Conservation (phyloP, 305 asterid species). For the Stenogyne calaminthoides region DNA sequence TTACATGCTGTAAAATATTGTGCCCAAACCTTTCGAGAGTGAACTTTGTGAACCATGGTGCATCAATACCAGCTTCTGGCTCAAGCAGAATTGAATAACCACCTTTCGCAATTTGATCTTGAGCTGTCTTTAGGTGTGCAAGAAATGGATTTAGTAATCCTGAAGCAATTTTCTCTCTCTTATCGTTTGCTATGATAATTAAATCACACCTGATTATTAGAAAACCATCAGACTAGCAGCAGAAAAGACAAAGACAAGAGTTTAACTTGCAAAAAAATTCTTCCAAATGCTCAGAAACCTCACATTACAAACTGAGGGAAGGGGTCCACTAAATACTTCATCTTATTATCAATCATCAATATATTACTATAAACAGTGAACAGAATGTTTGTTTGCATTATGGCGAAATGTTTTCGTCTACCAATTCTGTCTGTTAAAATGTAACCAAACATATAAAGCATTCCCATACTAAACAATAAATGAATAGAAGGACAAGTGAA, state of each 20-base stretch:
- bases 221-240: conserved; percentile 27
- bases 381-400: neutral
- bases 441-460: neutral
- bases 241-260: conserved; percentile 3
- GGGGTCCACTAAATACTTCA: conserved; percentile 16
- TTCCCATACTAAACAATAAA: conserved; percentile 14
- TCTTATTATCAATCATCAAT: conserved; percentile 5
- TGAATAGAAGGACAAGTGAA: neutral
- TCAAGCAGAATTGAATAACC: conserved; percentile 84
- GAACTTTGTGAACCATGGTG: conserved; percentile 88
- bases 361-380: neutral
- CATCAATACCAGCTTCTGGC: conserved; percentile 52
- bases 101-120: conserved; percentile 78
- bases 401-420: neutral
- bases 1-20: conserved; percentile 12
- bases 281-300: conserved; percentile 4
- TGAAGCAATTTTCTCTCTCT: conserved; percentile 86
- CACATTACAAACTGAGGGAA: neutral
- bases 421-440: neutral
- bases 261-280: neutral
- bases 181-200: conserved; percentile 71
- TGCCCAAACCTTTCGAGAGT: conserved; percentile 77
- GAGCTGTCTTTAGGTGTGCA: conserved; percentile 81
- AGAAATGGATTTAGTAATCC: conserved; percentile 90
- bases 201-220: conserved; percentile 55